phyloP scores from a whole-genome alignment of 2,329 filamentous ascomycete genomes.

The Zarea fungicola region DNA sequence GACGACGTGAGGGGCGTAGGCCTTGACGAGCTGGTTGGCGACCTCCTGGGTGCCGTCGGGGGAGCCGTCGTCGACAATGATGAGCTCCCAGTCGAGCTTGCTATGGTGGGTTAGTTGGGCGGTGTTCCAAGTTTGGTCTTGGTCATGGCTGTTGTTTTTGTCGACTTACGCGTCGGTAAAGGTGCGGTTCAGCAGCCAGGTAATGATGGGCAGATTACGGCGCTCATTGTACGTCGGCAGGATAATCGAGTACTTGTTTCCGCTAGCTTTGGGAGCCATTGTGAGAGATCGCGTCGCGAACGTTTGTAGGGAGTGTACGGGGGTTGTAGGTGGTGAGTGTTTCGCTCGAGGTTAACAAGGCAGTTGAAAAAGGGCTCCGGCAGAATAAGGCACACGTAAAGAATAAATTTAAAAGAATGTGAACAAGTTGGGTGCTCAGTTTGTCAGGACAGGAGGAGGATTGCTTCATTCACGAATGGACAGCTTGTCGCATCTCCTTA shows the following conservation, averaged over 20 bases:
- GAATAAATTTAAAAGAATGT: background rate
- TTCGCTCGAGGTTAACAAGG: background rate
- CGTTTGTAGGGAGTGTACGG: background rate
- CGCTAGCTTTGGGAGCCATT: slow-evolving; percentile 41
- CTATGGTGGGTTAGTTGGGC: slow-evolving; percentile 38
- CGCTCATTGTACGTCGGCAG: slow-evolving; percentile 99
- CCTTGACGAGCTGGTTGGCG: slow-evolving; percentile 82
- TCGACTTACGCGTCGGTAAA: slow-evolving; percentile 75
- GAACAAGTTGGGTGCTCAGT: slow-evolving; percentile 10
- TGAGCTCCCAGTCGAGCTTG: slow-evolving; percentile 91
- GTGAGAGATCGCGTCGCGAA: slow-evolving; percentile 4
- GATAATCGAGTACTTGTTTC: slow-evolving; percentile 91
- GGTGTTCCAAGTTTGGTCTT: background rate
- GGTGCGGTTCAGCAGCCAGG: slow-evolving; percentile 87
- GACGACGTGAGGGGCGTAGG: slow-evolving; percentile 73
- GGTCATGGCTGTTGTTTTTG: background rate
- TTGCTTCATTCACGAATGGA: background rate
- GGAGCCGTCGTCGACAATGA: slow-evolving; percentile 97
- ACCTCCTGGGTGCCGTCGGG: slow-evolving; percentile 92
- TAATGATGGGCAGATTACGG: slow-evolving; percentile 90
- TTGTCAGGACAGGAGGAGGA: slow-evolving; percentile 2
- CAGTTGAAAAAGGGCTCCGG: background rate
- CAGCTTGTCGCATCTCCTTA: background rate
- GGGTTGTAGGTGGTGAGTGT: background rate
- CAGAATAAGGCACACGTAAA: background rate